Percentiles rank a stretch among this genome's conserved stretches.
Evolutionary conservation across 1,284 basidiomycete species (phyloP).

Genomic region (Ganoderma meredithae): DNA sequence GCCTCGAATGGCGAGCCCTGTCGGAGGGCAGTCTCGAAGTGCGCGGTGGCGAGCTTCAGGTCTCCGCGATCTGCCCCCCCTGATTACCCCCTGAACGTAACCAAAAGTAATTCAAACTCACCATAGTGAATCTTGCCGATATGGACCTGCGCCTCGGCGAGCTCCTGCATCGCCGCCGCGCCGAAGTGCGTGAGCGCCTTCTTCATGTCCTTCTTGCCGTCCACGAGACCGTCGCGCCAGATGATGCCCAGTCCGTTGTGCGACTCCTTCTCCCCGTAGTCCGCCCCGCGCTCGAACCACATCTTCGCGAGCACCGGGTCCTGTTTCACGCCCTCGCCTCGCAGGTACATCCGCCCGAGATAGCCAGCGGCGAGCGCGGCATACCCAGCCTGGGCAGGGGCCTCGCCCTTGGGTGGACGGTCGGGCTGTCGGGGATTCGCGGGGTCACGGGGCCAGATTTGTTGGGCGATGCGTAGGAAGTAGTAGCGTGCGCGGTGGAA

Average conservation of each 20-base stretch:
- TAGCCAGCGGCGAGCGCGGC: conserved; percentile 85
- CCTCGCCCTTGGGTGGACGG: conserved; percentile 54
- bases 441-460: conserved; percentile 84
- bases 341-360: conserved; percentile 91
- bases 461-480: conserved; percentile 82
- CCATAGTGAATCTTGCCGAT: conserved; percentile 86
- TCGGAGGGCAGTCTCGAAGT: conserved; percentile 85
- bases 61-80: conserved; percentile 65
- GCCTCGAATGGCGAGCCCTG: conserved; percentile 92
- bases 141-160: conserved; percentile 92
- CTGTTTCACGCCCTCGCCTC: conserved; percentile 90
- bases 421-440: conserved; percentile 56
- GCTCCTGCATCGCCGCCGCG: conserved; percentile 84
- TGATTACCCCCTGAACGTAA: background rate
- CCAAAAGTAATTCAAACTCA: conserved; percentile 47
- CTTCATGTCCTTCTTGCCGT: conserved; percentile 70
- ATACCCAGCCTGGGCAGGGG: conserved; percentile 65
- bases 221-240: conserved; percentile 85
- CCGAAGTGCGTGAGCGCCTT: conserved; percentile 78
- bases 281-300: conserved; percentile 93
- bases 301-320: conserved; percentile 84
- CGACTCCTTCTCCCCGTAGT: conserved; percentile 85
- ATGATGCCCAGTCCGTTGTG: conserved; percentile 93
- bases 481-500: conserved; percentile 81
- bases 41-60: conserved; percentile 64